These are phyloP conservation scores for Herpetomonas samuelpessoai DNA, from an alignment of 208 protist species.

Conservation along the genomic window DNA sequence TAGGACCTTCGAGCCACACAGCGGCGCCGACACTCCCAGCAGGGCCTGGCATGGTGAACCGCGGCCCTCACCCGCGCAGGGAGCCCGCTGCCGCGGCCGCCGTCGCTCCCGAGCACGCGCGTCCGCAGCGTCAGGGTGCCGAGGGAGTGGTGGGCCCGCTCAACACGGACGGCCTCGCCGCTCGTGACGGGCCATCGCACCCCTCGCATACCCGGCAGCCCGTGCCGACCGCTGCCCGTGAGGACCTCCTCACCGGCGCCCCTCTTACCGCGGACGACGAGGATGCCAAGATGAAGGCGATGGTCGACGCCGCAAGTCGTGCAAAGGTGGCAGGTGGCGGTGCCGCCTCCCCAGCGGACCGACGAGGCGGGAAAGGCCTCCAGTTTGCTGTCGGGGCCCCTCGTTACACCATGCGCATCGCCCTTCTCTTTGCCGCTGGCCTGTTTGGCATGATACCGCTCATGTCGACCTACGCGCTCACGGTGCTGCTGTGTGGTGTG, in stretches of 20 bases:
- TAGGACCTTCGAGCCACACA: too few relatives aligned
- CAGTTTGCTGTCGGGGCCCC: conserved; percentile 40
- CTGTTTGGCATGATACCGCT: conserved; percentile 79
- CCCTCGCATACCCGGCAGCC: too few relatives aligned
- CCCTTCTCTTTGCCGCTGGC: conserved; percentile 43
- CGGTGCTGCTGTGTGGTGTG: conserved; percentile 56
- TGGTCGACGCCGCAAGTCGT: neutral
- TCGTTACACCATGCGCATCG: conserved; percentile 26
- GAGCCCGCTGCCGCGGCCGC: too few relatives aligned
- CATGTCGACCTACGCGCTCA: conserved; percentile 61
- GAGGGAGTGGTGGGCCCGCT: too few relatives aligned
- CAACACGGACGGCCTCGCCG: too few relatives aligned
- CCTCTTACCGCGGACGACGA: neutral
- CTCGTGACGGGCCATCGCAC: too few relatives aligned
- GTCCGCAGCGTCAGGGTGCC: too few relatives aligned
- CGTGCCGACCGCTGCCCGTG: too few relatives aligned
- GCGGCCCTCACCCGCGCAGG: too few relatives aligned
- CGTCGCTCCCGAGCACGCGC: too few relatives aligned
- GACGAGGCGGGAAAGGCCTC: conserved; percentile 6
- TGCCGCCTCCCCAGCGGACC: neutral
- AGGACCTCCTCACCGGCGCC: neutral
- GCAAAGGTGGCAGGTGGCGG: neutral
- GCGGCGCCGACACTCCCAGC: too few relatives aligned
- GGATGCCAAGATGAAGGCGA: neutral
- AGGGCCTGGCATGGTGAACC: too few relatives aligned